Conservation (phyloP, 306 rosid genomes). For the Pyrus communis region DNA sequence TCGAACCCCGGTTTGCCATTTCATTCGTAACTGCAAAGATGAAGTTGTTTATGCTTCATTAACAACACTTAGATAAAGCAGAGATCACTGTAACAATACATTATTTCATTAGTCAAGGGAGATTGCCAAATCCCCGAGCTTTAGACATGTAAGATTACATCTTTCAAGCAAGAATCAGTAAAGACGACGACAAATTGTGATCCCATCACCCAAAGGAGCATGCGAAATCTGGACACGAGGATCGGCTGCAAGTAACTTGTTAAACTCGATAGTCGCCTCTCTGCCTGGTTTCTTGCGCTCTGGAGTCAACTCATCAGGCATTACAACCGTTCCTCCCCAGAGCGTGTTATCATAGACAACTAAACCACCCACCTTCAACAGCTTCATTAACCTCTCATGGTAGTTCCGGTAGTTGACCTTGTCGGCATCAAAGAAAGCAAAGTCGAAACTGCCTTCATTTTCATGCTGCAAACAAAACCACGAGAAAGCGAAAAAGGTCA, state of each 20-base stretch:
- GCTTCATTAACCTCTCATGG: slow-evolving; percentile 43
- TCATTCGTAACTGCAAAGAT: not conserved
- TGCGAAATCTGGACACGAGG: slow-evolving; percentile 29
- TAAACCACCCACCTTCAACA: slow-evolving; percentile 46
- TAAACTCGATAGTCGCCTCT: slow-evolving; percentile 21
- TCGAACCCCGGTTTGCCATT: not conserved
- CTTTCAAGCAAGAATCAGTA: slow-evolving; percentile 10
- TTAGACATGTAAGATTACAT: not conserved
- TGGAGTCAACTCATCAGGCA: slow-evolving; percentile 25
- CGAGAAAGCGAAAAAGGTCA: not conserved
- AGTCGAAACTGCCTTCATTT: slow-evolving; percentile 46
- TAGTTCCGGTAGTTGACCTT: slow-evolving; percentile 43
- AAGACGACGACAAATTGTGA: slow-evolving; percentile 42
- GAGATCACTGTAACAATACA: too few species aligned
- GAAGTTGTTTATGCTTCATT: not conserved
- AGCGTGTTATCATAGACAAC: slow-evolving; percentile 51
- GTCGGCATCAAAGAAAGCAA: slow-evolving; percentile 53
- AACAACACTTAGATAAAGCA: too few species aligned
- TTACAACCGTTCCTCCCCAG: slow-evolving; percentile 47
- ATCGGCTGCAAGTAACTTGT: slow-evolving; percentile 36
- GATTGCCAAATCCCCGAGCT: too few species aligned
- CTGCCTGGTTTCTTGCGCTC: slow-evolving; percentile 8
- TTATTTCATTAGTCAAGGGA: too few species aligned
- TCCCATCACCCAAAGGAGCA: slow-evolving; percentile 46
- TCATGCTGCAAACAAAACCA: slow-evolving; percentile 20